Evolutionary conservation across 495 filamentous ascomycete genomes (phyloP), one percentile per base, ranked within the genome.

Genomic region (Xylona heveae): DNA sequence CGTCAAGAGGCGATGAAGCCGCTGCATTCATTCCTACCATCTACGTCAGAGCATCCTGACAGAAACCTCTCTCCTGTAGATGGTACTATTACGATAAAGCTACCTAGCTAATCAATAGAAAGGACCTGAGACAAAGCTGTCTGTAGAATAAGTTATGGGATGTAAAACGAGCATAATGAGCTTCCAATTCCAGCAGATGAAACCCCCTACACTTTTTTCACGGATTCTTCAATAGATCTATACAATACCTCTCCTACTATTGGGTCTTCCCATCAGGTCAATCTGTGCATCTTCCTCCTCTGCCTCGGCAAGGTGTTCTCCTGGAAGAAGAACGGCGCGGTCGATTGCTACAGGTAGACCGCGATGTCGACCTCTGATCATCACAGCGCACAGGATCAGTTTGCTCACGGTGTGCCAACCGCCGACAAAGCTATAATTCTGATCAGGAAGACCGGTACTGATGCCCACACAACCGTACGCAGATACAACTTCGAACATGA

Each of bases 391-490:
- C 4, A 90, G 54, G 10, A 90, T 66, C 34, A 91, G 38, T 48
- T 88, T 90, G 37, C 72, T 78, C 2, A 71, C 57, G 0, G 56
- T 53, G 40, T 78, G 66, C 63, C 76, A 85, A 1, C 60, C 59
- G 0, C 82, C 78, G 32, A 62, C 67, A 43, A 90, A 84, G 27
- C 68, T 73, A 41, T 76, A 80, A 6, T 68, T 64, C 25, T 61
- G 55, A 24, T 64, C 58, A 0, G 78, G 75, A 16, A 73, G 51
- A 0, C 83, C 81, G 5, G 82, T 62, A 27, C 62, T 71, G 27
- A 91, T 74, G 3, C 83, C 81, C 4, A 90, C 82, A 43, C 74
- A 79, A n/a, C 76, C 79, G 43, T 91, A 90, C 0, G 67, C 82
- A 8, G 66, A 74, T 1, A 90, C 75, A 14, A 78, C 68, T 42